A percentile compares a stretch with the other conserved stretches of the same genome.
Evolutionary conservation across 805 yeast species (phyloP).

Genomic region (Lipomyces spencermartinsiae): DNA sequence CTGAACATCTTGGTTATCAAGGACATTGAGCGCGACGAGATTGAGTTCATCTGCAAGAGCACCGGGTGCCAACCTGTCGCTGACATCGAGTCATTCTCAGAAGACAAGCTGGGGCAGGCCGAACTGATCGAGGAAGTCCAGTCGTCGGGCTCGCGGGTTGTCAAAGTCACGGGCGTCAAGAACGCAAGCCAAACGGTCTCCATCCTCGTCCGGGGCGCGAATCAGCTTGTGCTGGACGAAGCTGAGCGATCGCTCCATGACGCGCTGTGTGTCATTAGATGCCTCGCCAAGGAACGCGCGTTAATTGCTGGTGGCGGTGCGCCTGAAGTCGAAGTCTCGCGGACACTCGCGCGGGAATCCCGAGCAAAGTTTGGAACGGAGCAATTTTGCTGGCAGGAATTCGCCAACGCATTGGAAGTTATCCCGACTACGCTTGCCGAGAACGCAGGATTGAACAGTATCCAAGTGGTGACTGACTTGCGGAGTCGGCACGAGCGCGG

Average conservation of each 20-base stretch:
- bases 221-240: constrained; percentile 87
- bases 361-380: constrained; percentile 80
- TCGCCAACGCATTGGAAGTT: constrained; percentile 88
- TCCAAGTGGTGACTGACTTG: constrained; percentile 88
- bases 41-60: constrained; percentile 83
- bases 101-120: constrained; percentile 89
- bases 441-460: constrained; percentile 91
- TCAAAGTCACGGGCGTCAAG: constrained; percentile 83
- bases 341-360: constrained; percentile 73
- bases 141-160: constrained; percentile 86
- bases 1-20: constrained; percentile 91
- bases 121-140: constrained; percentile 92
- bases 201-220: constrained; percentile 94
- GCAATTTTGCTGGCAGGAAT: constrained; percentile 89
- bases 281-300: constrained; percentile 86
- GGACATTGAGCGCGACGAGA: constrained; percentile 95
- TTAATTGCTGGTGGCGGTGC: constrained; percentile 99
- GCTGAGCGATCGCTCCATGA: constrained; percentile 97
- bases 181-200: constrained; percentile 71
- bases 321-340: constrained; percentile 89
- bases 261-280: constrained; percentile 90
- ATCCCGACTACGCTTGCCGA: constrained; percentile 95
- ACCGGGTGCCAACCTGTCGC: constrained; percentile 96
- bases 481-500: constrained; percentile 91
- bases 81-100: constrained; percentile 90